A percentile compares a stretch with the other conserved stretches of the same genome.
These are phyloP conservation scores for Gossypium raimondii DNA, from an alignment of 345 rosid genomes.

Conservation along the genomic window DNA sequence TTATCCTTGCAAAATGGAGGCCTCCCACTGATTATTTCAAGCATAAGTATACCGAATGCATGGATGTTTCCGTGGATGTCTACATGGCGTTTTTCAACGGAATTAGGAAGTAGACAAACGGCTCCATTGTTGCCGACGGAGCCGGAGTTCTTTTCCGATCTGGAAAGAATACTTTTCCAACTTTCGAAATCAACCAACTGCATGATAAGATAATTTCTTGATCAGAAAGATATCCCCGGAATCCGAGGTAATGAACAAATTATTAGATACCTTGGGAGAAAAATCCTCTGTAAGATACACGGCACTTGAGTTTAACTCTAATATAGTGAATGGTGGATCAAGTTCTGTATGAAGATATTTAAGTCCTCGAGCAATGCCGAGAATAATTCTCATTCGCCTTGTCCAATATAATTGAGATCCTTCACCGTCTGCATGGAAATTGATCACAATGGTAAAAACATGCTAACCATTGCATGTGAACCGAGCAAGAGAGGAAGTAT, in stretches of 20 bases:
- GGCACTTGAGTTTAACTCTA: conserved; percentile 81
- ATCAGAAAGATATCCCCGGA: neutral
- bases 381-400: conserved; percentile 79
- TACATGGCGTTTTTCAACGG: conserved; percentile 63
- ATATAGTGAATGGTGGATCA: conserved; percentile 84
- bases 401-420: conserved; percentile 82
- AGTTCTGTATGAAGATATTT: conserved; percentile 85
- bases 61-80: conserved; percentile 82
- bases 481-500: neutral
- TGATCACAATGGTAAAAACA: conserved; percentile 18
- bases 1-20: conserved; percentile 84
- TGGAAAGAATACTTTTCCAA: conserved; percentile 86
- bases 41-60: conserved; percentile 75
- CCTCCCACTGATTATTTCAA: conserved; percentile 89
- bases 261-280: conserved; percentile 68
- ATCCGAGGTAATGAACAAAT: neutral
- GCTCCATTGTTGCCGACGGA: conserved; percentile 71
- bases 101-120: conserved; percentile 69
- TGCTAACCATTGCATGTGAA: neutral
- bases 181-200: conserved; percentile 96
- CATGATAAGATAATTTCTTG: conserved; percentile 14
- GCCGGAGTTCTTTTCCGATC: conserved; percentile 82
- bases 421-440: conserved; percentile 70
- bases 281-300: conserved; percentile 95
- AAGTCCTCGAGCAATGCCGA: conserved; percentile 85